Conservation (phyloP, 257 asterid species). For the Henckelia pumila region DNA sequence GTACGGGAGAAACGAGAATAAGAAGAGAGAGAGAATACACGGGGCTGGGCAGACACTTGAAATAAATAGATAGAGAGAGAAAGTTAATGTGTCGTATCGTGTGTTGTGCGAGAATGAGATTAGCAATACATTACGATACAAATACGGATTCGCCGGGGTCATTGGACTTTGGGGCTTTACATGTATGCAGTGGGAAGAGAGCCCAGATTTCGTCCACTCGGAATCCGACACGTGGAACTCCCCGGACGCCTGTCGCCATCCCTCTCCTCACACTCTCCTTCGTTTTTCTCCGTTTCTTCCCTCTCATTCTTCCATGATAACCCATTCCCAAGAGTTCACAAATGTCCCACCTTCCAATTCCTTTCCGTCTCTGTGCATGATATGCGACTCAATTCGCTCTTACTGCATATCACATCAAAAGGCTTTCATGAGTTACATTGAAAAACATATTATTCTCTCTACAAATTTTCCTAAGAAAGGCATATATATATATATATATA, state of each 20-base stretch:
- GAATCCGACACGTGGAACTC: conserved; percentile 55
- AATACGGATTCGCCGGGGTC: conserved; percentile 65
- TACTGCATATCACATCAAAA: too few species aligned
- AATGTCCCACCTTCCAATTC: background rate
- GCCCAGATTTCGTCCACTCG: conserved; percentile 54
- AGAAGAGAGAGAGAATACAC: conserved; percentile 48
- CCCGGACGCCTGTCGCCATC: conserved; percentile 48
- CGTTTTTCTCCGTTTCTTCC: conserved; percentile 9
- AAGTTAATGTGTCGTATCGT: conserved; percentile 28
- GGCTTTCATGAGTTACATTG: conserved; percentile 92
- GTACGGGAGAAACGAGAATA: conserved; percentile 43
- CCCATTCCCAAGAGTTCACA: conserved; percentile 5
- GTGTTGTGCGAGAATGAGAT: conserved; percentile 35
- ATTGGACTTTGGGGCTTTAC: conserved; percentile 47
- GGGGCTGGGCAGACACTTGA: conserved; percentile 37
- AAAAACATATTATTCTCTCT: too few species aligned
- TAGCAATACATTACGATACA: conserved; percentile 35
- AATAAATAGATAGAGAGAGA: conserved; percentile 40
- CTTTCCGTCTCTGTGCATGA: background rate
- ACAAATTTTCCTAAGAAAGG: too few species aligned
- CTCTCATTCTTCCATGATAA: background rate
- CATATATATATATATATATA: too few species aligned
- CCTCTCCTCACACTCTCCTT: conserved; percentile 25
- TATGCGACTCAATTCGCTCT: too few species aligned
- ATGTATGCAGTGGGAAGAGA: conserved; percentile 47